Conservation (phyloP, 805 yeast species). For the Starmerella geochares region DNA sequence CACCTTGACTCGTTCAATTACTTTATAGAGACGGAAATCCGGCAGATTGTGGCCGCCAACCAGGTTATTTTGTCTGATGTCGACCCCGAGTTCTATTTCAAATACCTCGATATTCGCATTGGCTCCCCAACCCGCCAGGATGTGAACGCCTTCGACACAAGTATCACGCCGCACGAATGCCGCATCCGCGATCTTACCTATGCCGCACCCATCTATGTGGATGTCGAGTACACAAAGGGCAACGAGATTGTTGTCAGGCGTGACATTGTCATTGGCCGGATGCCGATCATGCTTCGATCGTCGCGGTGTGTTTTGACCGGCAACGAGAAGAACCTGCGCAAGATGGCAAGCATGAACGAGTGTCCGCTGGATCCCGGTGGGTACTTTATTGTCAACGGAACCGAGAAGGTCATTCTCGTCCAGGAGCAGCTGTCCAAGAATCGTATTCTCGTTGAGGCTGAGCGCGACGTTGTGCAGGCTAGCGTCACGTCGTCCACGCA, state of each 20-base stretch:
- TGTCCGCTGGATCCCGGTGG: conserved; percentile 99
- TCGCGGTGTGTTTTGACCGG: conserved; percentile 82
- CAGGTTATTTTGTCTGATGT: conserved; percentile 84
- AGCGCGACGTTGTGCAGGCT: conserved; percentile 89
- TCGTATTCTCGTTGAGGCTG: conserved; percentile 96
- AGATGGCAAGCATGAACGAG: conserved; percentile 79
- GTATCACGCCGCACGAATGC: conserved; percentile 76
- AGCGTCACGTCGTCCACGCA: conserved; percentile 97
- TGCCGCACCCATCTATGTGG: conserved; percentile 91
- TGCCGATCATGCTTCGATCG: conserved; percentile 97
- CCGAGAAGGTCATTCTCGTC: conserved; percentile 91
- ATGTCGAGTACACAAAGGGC: conserved; percentile 94
- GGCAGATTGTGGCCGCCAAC: conserved; percentile 85
- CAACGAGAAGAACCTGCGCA: conserved; percentile 41
- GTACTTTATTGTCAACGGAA: conserved; percentile 84
- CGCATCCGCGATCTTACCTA: conserved; percentile 87
- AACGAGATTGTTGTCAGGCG: conserved; percentile 79
- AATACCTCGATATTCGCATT: conserved; percentile 84
- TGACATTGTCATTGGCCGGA: conserved; percentile 89
- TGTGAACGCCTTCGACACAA: conserved; percentile 28
- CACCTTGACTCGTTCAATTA: conserved; percentile 97
- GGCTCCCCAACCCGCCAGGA: conserved; percentile 44
- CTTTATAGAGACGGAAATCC: conserved; percentile 86
- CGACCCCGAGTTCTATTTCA: conserved; percentile 91
- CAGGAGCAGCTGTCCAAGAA: conserved; percentile 95